These are phyloP conservation scores for Podosphaera aphanis DNA, from an alignment of 2,329 filamentous ascomycete genomes.

Conservation along the genomic window DNA sequence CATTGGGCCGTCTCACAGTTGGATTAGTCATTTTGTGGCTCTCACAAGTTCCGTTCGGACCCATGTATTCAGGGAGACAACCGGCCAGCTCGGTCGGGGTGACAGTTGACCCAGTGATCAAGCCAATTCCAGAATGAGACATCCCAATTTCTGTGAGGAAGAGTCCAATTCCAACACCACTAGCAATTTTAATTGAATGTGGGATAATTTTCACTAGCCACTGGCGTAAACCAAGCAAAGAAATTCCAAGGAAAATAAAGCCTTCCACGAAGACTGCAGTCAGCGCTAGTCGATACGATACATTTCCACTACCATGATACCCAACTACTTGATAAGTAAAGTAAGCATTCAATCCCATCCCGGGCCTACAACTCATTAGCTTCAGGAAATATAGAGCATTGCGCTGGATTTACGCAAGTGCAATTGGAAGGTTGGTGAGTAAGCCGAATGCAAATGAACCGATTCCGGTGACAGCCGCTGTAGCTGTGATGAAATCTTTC, in stretches of 20 bases:
- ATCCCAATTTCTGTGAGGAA: constrained; percentile 41
- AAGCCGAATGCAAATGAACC: constrained; percentile 57
- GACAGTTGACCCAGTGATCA: constrained; percentile 43
- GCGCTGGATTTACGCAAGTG: constrained; percentile 37
- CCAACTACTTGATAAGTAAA: constrained; percentile 46
- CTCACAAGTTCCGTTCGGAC: constrained; percentile 25
- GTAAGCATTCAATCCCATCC: constrained; percentile 45
- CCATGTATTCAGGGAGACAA: constrained; percentile 33
- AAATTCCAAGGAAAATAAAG: constrained; percentile 38
- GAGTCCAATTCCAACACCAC: constrained; percentile 39
- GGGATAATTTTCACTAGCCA: constrained; percentile 47
- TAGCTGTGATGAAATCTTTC: constrained; percentile 60
- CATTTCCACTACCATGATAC: constrained; percentile 29
- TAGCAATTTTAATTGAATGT: constrained; percentile 39
- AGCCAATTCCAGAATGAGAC: constrained; percentile 64
- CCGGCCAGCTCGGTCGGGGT: constrained; percentile 61
- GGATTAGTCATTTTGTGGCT: constrained; percentile 53
- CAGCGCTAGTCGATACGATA: constrained; percentile 35
- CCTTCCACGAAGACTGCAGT: constrained; percentile 42
- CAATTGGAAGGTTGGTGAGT: constrained; percentile 59
- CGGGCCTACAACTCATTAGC: constrained; percentile 23
- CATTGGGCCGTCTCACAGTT: constrained; percentile 25
- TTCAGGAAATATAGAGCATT: not conserved
- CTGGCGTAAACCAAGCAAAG: constrained; percentile 45
- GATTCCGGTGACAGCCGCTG: constrained; percentile 55